Conservation (phyloP, 805 yeast species). For the Metschnikowia reukaufii region DNA sequence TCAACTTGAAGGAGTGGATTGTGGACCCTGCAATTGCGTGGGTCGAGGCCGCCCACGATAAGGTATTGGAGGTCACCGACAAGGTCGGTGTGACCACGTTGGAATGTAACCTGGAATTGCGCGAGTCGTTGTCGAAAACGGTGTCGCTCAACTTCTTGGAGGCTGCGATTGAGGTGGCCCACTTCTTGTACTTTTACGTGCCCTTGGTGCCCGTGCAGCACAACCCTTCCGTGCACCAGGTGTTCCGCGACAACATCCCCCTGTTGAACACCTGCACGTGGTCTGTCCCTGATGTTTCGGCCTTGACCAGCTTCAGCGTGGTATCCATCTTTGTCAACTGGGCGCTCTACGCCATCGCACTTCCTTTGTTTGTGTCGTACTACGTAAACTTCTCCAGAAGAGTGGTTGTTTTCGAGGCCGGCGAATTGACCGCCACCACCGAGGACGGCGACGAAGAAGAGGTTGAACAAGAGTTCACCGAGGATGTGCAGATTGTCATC, state of each 20-base stretch:
- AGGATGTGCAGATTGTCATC: slow-evolving; percentile 16
- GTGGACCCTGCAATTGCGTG: slow-evolving; percentile 38
- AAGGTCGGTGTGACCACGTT: slow-evolving; percentile 34
- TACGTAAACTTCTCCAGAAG: slow-evolving; percentile 53
- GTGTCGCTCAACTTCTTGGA: slow-evolving; percentile 38
- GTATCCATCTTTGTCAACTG: slow-evolving; percentile 39
- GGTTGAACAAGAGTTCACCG: slow-evolving; percentile 2
- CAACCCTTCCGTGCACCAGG: slow-evolving; percentile 37
- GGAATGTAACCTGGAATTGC: slow-evolving; percentile 37
- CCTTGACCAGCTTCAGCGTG: slow-evolving; percentile 30
- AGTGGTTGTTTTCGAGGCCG: slow-evolving; percentile 30
- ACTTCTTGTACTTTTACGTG: slow-evolving; percentile 34
- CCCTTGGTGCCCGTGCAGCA: slow-evolving; percentile 37
- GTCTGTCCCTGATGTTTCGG: slow-evolving; percentile 38
- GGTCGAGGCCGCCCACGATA: slow-evolving; percentile 26
- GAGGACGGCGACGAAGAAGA: slow-evolving; percentile 8
- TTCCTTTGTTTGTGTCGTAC: slow-evolving; percentile 48
- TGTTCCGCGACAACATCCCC: slow-evolving; percentile 34
- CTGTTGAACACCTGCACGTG: slow-evolving; percentile 22
- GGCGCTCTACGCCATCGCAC: slow-evolving; percentile 38
- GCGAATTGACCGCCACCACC: slow-evolving; percentile 6
- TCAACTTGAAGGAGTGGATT: slow-evolving; percentile 37
- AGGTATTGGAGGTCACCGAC: slow-evolving; percentile 35
- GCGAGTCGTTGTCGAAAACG: slow-evolving; percentile 40
- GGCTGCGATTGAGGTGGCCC: slow-evolving; percentile 29